These are phyloP conservation scores for Teratosphaeria gauchensis DNA, from an alignment of 2,329 filamentous ascomycete genomes.

Conservation along the genomic window DNA sequence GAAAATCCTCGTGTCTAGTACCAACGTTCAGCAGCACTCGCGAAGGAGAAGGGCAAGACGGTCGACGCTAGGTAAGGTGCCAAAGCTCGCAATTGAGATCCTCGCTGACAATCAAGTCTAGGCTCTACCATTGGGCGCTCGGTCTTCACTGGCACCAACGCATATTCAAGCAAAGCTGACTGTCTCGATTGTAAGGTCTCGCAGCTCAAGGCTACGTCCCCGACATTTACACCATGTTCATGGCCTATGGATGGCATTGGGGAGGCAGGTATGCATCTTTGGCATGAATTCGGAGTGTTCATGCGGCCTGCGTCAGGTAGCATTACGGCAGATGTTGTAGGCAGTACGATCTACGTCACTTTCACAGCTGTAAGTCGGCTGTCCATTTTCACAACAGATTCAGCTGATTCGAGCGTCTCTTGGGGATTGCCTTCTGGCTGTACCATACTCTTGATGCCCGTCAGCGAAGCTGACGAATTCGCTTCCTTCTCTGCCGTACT, in stretches of 20 bases:
- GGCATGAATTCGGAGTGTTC: background rate
- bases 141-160: conserved; percentile 40
- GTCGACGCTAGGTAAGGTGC: conserved; percentile 39
- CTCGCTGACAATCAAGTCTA: conserved; percentile 16
- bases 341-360: background rate
- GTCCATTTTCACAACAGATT: background rate
- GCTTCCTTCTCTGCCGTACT: background rate
- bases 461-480: background rate
- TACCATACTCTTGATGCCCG: background rate
- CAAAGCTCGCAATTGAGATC: background rate
- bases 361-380: background rate
- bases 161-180: conserved; percentile 21
- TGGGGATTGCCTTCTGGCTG: background rate
- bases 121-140: conserved; percentile 52
- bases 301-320: background rate
- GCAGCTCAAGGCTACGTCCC: conserved; percentile 20
- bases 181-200: conserved; percentile 15
- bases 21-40: conserved; percentile 16
- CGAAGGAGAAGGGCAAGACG: conserved; percentile 39
- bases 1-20: background rate
- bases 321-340: background rate
- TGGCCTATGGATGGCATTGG: conserved; percentile 22
- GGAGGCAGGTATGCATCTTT: conserved; percentile 8
- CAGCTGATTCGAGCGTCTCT: background rate
- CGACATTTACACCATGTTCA: conserved; percentile 24